Base-by-base conservation (phyloP, 768 basidiomycete genomes). In the Tricholoma hemisulphureum region DNA sequence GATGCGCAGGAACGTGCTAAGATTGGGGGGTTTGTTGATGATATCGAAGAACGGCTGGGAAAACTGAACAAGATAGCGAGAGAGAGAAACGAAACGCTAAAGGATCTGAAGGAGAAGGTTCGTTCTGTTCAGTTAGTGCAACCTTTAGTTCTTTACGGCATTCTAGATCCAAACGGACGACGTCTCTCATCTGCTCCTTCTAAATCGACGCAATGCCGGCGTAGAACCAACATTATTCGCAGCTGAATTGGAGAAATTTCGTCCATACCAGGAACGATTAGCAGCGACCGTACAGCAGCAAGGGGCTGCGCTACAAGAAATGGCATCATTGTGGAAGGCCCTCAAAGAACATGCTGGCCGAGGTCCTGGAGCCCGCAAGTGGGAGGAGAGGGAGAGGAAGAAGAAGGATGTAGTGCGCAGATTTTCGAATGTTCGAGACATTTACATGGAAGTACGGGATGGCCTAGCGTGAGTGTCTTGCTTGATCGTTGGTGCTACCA, bases 101-200 rank as follows among this genome's bases (percentile, higher is more conserved):
- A 91, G 69, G 97, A 98, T 67, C 77, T 99, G 50, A 99, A 98
- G 70, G 95, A 98, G 43, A 97, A 96, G 84, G 95, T 94, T 54
- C 43, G 56, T 45, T 48, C 26, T 14, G 10, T 4, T 9, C 49
- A 23, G 35, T 29, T 53, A 53, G 41, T 58, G 29, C 31, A 21
- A 23, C n/a, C 31, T 35, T 14, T 1, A 46, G 41, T 13, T 37
- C 54, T 14, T 20, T 31, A 53, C n/a, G 28, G 8, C 32, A 18
- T 48, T 48, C 2, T 64, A 98, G 95, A 83, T 97, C 48, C 97
- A 98, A 85, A 78, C 81, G 24, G 97, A 99, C 73, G 97, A 99
- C 62, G 96, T 98, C 24, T 99, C 96, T 0, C 93, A 96, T 68
- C 80, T 97, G 1, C 83, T 98, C 0, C 82, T 99, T 4, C 83